Conservation (phyloP, 2,329 filamentous ascomycete species). For the Aspergillus puulaauensis region DNA sequence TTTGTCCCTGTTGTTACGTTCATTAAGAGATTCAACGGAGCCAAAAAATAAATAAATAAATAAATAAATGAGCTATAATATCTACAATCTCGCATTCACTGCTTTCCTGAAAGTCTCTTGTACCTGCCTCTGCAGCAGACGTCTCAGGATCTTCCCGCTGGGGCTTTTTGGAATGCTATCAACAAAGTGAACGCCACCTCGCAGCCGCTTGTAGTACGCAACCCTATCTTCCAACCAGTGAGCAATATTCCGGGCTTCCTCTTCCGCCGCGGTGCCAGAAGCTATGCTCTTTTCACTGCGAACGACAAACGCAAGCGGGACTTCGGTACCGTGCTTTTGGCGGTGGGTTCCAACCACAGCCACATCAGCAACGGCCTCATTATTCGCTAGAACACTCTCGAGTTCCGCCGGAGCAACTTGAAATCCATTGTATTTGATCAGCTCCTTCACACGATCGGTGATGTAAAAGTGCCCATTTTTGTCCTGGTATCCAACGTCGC, state of each 20-base stretch:
- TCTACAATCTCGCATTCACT: no score
- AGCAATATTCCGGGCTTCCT: slow-evolving; percentile 48
- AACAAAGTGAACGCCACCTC: slow-evolving; percentile 48
- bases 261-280: slow-evolving; percentile 43
- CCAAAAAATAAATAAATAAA: no score
- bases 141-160: slow-evolving; percentile 49
- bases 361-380: slow-evolving; percentile 56
- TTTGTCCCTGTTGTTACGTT: no score
- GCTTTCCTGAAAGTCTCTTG: no score
- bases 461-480: slow-evolving; percentile 80
- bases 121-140: slow-evolving; percentile 30
- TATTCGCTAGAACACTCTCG: slow-evolving; percentile 54
- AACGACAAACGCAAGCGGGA: slow-evolving; percentile 67
- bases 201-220: slow-evolving; percentile 45
- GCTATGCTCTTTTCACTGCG: slow-evolving; percentile 45
- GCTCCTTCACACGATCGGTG: slow-evolving; percentile 75
- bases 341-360: slow-evolving; percentile 65
- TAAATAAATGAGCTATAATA: no score
- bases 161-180: slow-evolving; percentile 49
- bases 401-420: slow-evolving; percentile 69
- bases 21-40: no score
- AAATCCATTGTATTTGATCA: slow-evolving; percentile 68
- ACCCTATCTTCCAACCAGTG: slow-evolving; percentile 45
- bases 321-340: slow-evolving; percentile 62
- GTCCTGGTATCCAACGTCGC: slow-evolving; percentile 80